These are phyloP conservation scores for Yamadazyma friedrichii DNA, from an alignment of 1,139 yeast genomes.

Conservation along the genomic window DNA sequence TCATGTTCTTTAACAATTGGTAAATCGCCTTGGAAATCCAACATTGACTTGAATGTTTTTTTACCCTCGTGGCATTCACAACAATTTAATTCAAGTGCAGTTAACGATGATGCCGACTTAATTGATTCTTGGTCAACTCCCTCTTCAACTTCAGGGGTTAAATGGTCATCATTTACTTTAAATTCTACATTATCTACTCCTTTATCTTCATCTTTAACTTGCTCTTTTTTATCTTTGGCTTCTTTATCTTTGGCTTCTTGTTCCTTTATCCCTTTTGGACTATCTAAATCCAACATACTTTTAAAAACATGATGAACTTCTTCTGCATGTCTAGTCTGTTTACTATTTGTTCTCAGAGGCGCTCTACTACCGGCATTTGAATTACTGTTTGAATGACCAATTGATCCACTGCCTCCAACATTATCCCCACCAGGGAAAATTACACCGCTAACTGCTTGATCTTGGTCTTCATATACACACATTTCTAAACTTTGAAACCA, in stretches of 20 bases:
- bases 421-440: conserved; percentile 24
- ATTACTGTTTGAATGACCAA: conserved; percentile 14
- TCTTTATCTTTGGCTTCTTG: conserved; percentile 9
- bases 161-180: neutral
- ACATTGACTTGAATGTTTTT: conserved; percentile 13
- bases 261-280: conserved; percentile 1
- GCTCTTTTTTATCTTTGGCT: conserved; percentile 11
- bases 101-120: conserved; percentile 29
- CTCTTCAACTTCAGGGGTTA: neutral
- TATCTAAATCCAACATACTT: conserved; percentile 40
- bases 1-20: conserved; percentile 26
- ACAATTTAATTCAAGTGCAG: conserved; percentile 10
- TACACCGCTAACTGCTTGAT: conserved; percentile 44
- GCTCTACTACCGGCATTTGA: conserved; percentile 29
- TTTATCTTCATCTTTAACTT: conserved; percentile 8
- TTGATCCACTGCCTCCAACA: conserved; percentile 9
- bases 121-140: conserved; percentile 21
- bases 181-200: conserved; percentile 5
- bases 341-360: conserved; percentile 37
- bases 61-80: conserved; percentile 6
- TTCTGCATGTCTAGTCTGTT: conserved; percentile 12
- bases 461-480: conserved; percentile 57
- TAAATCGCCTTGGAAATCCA: conserved; percentile 12
- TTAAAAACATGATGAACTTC: conserved; percentile 30
- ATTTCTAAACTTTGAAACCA: conserved; percentile 63